Percentiles rank a stretch among this genome's conserved stretches.
Evolutionary conservation across 192 early-diverging fungal species (phyloP).

Genomic region (Coemansia sp.): DNA sequence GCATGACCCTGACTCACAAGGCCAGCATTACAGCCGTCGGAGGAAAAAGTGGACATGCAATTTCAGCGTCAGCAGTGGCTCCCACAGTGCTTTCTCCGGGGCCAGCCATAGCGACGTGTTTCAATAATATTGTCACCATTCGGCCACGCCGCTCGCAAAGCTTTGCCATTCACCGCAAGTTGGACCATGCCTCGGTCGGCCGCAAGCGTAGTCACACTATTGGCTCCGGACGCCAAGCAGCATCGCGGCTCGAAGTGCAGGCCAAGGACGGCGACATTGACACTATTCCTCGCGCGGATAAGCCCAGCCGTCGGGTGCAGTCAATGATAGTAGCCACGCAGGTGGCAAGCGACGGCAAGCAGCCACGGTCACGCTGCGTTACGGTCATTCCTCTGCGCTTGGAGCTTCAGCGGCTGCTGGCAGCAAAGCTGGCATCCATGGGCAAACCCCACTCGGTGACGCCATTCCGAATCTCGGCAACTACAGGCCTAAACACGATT

Average conservation of each 20-base stretch:
- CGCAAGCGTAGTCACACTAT: conserved; percentile 52
- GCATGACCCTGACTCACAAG: conserved; percentile 38
- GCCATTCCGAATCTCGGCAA: neutral
- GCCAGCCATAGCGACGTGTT: neutral
- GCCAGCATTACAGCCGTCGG: conserved; percentile 54
- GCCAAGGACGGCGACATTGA: neutral
- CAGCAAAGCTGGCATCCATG: conserved; percentile 8
- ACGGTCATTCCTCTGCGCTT: conserved; percentile 44
- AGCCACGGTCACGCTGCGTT: conserved; percentile 22
- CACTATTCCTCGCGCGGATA: conserved; percentile 25
- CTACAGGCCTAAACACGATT: neutral
- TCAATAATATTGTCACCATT: conserved; percentile 34
- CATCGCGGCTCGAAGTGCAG: neutral
- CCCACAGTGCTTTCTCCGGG: neutral
- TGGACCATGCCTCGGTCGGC: conserved; percentile 32
- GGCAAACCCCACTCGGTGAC: neutral
- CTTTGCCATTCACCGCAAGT: conserved; percentile 40
- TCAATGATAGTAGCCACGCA: conserved; percentile 35
- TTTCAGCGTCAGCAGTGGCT: no score
- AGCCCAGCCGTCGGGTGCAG: conserved; percentile 34
- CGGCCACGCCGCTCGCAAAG: conserved; percentile 46
- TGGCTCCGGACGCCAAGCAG: conserved; percentile 38
- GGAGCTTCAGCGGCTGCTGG: conserved; percentile 46
- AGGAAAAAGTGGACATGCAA: conserved; percentile 8
- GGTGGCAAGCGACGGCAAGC: neutral